A percentile compares a stretch with the other conserved stretches of the same genome.
Conservation (phyloP, 2,329 filamentous ascomycete species). For the Epichloe brachyelytri region DNA sequence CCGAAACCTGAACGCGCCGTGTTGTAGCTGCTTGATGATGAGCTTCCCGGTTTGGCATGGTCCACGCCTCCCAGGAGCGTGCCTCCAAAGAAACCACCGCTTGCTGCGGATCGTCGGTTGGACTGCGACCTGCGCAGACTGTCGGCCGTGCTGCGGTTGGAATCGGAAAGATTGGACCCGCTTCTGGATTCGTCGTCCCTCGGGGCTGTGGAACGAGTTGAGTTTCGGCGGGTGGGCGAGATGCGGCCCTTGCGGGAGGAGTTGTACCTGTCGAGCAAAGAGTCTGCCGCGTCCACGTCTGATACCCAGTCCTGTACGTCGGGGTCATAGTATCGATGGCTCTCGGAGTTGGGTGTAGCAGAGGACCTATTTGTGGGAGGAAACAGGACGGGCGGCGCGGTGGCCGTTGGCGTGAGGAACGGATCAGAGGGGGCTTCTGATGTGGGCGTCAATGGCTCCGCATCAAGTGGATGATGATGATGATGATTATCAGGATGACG, state of each 20-base stretch:
- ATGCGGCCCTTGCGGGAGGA: conserved; percentile 19
- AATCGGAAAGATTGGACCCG: conserved; percentile 44
- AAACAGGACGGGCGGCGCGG: conserved; percentile 11
- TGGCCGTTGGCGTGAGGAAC: conserved; percentile 32
- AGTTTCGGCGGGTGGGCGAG: conserved; percentile 27
- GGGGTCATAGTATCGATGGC: conserved; percentile 25
- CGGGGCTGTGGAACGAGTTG: conserved; percentile 21
- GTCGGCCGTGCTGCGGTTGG: conserved; percentile 32
- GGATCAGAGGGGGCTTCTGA: conserved; percentile 32
- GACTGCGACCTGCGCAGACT: conserved; percentile 24
- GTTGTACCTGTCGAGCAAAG: conserved; percentile 34
- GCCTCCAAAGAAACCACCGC: conserved; percentile 17
- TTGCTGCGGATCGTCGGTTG: conserved; percentile 19
- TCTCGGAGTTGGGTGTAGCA: conserved; percentile 29
- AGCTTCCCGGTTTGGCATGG: conserved; percentile 24
- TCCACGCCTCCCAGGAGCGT: conserved; percentile 14
- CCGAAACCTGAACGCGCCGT: conserved; percentile 42
- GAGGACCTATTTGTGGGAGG: conserved; percentile 20
- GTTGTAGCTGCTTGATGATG: conserved; percentile 34
- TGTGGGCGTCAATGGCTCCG: conserved; percentile 17
- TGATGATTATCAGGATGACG: not conserved
- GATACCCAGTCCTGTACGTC: conserved; percentile 47
- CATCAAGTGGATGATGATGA: not conserved
- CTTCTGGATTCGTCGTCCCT: conserved; percentile 39
- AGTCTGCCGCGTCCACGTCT: conserved; percentile 41